Evolutionary conservation across 129 eudicot species (phyloP).

Genomic region (Artemisia tridentata): DNA sequence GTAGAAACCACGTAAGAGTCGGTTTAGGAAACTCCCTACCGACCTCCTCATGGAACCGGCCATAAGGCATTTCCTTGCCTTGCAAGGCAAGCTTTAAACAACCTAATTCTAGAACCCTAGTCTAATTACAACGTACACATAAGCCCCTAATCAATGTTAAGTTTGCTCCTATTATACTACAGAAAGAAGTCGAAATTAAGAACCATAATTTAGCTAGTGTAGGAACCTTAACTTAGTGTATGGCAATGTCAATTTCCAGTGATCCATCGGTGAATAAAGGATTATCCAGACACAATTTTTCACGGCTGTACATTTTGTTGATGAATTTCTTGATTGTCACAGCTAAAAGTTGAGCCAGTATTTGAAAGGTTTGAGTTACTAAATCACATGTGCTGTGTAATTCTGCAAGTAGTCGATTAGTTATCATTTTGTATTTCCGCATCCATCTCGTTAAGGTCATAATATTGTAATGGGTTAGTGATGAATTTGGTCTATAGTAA

Average conservation of each 20-base stretch:
- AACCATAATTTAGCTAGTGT: too few species aligned
- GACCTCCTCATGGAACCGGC: too few species aligned
- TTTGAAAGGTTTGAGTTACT: neutral
- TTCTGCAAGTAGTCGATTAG: neutral
- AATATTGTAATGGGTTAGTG: slow-evolving; percentile 20
- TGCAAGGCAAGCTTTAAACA: too few species aligned
- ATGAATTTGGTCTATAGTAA: neutral
- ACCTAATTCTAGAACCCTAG: too few species aligned
- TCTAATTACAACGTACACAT: too few species aligned
- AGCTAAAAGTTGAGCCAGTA: neutral
- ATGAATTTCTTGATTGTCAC: neutral
- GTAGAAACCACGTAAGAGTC: too few species aligned
- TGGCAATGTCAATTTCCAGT: slow-evolving; percentile 46
- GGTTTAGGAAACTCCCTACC: too few species aligned
- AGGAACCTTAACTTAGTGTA: neutral
- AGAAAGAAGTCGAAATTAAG: too few species aligned
- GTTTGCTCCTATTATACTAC: too few species aligned
- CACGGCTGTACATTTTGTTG: too few species aligned
- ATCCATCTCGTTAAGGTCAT: slow-evolving; percentile 16
- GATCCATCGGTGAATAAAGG: neutral
- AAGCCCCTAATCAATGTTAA: too few species aligned
- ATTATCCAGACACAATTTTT: neutral
- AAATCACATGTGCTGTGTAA: neutral
- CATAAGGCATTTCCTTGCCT: too few species aligned
- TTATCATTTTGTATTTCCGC: slow-evolving; percentile 13